These are phyloP conservation scores for Boletellus ananas DNA, from an alignment of 768 basidiomycete species.

Conservation along the genomic window DNA sequence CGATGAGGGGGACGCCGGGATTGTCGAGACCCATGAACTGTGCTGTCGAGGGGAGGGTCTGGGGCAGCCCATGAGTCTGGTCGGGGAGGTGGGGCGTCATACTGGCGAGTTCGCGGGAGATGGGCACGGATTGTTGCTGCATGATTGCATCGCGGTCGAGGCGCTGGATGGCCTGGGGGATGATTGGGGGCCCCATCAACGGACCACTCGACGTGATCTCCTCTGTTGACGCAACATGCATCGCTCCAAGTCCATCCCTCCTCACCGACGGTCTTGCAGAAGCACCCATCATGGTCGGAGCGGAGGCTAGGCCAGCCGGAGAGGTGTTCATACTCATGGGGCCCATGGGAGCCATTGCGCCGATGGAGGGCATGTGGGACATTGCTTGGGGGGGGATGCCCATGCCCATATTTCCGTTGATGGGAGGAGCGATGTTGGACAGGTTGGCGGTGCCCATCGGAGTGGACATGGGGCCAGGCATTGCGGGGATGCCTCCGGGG, in stretches of 20 bases:
- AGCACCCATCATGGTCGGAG: too few relatives aligned
- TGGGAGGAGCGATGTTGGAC: not conserved
- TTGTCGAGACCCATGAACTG: too few relatives aligned
- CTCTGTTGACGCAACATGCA: too few relatives aligned
- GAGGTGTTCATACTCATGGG: too few relatives aligned
- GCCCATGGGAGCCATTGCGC: slow-evolving; percentile 5
- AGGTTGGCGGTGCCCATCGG: too few relatives aligned
- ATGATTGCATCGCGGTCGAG: too few relatives aligned
- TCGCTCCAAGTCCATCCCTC: too few relatives aligned
- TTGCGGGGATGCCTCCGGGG: not conserved
- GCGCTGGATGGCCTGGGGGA: slow-evolving; percentile 24
- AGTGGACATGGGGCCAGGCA: not conserved
- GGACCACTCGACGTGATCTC: slow-evolving; percentile 28
- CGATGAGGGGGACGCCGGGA: slow-evolving; percentile 20
- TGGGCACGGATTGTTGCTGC: too few relatives aligned
- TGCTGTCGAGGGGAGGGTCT: too few relatives aligned
- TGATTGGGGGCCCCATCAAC: slow-evolving; percentile 39
- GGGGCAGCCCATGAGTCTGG: not conserved
- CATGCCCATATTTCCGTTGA: slow-evolving; percentile 19
- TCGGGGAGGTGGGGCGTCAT: not conserved
- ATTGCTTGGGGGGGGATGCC: slow-evolving; percentile 13
- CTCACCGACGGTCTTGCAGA: too few relatives aligned
- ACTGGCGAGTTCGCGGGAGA: slow-evolving; percentile 13
- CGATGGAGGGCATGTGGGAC: slow-evolving; percentile 13
- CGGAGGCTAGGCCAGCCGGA: too few relatives aligned